Conservation (phyloP, 1,139 yeast genomes). For the Saccharomyces hybrid region DNA sequence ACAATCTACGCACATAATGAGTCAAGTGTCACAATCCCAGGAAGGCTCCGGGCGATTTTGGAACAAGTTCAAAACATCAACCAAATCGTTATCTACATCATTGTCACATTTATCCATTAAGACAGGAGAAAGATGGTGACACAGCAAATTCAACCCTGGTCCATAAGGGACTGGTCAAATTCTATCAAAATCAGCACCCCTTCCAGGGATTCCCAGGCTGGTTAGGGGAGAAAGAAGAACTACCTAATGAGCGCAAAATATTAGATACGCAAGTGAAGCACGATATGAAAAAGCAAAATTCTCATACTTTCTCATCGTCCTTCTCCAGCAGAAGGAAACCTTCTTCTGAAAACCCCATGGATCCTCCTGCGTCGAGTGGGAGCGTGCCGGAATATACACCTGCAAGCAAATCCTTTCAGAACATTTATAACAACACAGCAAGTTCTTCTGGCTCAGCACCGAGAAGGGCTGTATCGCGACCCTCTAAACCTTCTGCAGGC, state of each 20-base stretch:
- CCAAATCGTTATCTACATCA: slow-evolving; percentile 28
- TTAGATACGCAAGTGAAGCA: slow-evolving; percentile 19
- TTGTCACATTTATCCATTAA: slow-evolving; percentile 27
- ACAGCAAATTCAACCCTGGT: slow-evolving; percentile 32
- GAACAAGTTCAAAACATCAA: slow-evolving; percentile 29
- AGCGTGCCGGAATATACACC: slow-evolving; percentile 4
- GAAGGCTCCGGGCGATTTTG: slow-evolving; percentile 24
- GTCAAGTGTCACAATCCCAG: slow-evolving; percentile 1
- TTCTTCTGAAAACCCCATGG: background rate
- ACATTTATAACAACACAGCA: slow-evolving; percentile 12
- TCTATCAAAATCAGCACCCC: slow-evolving; percentile 29
- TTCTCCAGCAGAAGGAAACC: background rate
- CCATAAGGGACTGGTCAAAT: slow-evolving; percentile 35
- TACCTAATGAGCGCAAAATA: slow-evolving; percentile 29
- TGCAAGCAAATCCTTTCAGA: slow-evolving; percentile 21
- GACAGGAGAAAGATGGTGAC: slow-evolving; percentile 37
- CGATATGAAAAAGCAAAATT: slow-evolving; percentile 3
- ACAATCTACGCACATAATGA: background rate
- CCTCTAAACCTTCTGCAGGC: slow-evolving; percentile 3
- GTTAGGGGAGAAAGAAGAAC: slow-evolving; percentile 35
- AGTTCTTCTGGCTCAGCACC: slow-evolving; percentile 1
- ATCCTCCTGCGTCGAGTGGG: background rate
- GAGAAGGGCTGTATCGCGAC: background rate
- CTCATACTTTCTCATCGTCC: slow-evolving; percentile 2
- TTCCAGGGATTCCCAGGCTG: slow-evolving; percentile 36